Evolutionary conservation across 371 early-diverging fungal genomes (phyloP).

Genomic region (Neoconidiobolus thromboides): DNA sequence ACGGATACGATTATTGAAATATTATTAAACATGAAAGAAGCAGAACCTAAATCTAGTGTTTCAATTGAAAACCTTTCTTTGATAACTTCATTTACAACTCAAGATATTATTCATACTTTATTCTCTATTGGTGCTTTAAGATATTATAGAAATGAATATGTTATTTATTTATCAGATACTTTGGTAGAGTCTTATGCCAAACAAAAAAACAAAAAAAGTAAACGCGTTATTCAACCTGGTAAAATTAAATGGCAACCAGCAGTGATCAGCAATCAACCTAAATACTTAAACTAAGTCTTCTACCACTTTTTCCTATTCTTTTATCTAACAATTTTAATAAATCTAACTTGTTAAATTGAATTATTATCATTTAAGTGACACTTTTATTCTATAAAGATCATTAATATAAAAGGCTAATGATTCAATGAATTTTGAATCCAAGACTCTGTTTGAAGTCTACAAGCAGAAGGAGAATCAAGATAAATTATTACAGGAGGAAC

Average conservation of each 20-base stretch:
- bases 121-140: slow-evolving; percentile 79
- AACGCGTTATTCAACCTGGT: slow-evolving; percentile 53
- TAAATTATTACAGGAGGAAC: no score
- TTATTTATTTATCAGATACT: slow-evolving; percentile 76
- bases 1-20: slow-evolving; percentile 25
- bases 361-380: no score
- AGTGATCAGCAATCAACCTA: slow-evolving; percentile 53
- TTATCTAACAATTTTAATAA: no score
- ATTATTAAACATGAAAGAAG: slow-evolving; percentile 11
- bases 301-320: no score
- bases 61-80: slow-evolving; percentile 69
- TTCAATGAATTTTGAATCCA: no score
- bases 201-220: slow-evolving; percentile 39
- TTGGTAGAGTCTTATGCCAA: slow-evolving; percentile 63
- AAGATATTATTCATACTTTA: slow-evolving; percentile 91
- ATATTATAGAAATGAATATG: slow-evolving; percentile 85
- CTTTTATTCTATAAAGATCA: no score
- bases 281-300: slow-evolving; percentile 26
- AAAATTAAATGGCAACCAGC: slow-evolving; percentile 64
- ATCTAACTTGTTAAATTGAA: no score
- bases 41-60: slow-evolving; percentile 22
- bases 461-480: no score
- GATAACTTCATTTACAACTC: slow-evolving; percentile 70
- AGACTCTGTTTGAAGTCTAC: no score
- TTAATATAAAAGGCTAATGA: no score